Evolutionary conservation across 768 basidiomycete genomes (phyloP).

Genomic region (Cystoderma amianthinum): DNA sequence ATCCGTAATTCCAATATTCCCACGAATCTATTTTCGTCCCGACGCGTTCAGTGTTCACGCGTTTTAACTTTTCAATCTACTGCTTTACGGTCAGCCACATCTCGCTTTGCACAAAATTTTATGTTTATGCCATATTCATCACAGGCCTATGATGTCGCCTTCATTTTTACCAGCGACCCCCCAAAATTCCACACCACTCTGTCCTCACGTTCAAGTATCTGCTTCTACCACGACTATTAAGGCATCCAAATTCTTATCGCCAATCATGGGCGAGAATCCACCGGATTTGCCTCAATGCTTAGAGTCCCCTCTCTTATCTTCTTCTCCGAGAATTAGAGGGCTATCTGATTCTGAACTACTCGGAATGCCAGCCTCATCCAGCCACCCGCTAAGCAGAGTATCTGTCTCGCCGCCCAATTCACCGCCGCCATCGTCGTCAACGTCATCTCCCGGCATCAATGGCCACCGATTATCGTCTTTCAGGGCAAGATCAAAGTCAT

Average conservation of each 20-base stretch:
- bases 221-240: neutral
- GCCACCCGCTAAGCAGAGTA: constrained; percentile 23
- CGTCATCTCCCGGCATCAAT: constrained; percentile 26
- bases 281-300: too few species aligned
- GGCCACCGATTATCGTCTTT: constrained; percentile 1
- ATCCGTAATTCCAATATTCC: too few species aligned
- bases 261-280: neutral
- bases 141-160: too few species aligned
- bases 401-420: constrained; percentile 41
- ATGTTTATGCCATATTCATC: too few species aligned
- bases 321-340: neutral
- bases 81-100: neutral
- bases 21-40: too few species aligned
- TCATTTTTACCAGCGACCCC: too few species aligned
- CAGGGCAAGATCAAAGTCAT: neutral
- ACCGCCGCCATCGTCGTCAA: constrained; percentile 31
- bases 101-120: neutral
- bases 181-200: too few species aligned
- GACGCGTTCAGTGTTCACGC: too few species aligned
- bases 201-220: neutral
- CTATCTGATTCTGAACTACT: neutral
- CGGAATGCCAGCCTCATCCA: neutral
- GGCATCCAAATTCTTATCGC: neutral
- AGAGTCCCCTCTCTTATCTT: too few species aligned
- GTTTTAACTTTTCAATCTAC: too few species aligned